phyloP scores from a whole-genome alignment of 164 flowering plant genomes.

The Liriodendron chinense region DNA sequence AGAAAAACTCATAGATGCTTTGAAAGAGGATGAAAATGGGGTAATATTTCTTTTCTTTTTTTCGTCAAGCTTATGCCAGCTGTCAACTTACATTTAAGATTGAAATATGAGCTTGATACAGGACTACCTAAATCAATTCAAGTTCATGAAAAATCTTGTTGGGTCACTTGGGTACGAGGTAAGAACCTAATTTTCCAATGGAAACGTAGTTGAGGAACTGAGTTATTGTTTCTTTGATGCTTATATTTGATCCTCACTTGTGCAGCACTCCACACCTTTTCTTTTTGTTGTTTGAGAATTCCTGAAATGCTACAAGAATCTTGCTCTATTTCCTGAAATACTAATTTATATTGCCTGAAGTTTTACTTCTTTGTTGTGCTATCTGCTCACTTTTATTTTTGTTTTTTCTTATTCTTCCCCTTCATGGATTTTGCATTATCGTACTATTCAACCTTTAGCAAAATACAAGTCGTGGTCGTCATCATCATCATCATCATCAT shows the following conservation, averaged over 20 bases:
- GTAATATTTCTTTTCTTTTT: constrained; percentile 26
- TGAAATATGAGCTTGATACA: constrained; percentile 27
- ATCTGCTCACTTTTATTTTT: neutral
- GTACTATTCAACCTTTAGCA: neutral
- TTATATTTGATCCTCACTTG: neutral
- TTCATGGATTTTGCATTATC: neutral
- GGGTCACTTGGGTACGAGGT: constrained; percentile 64
- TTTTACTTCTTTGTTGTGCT: neutral
- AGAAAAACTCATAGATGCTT: constrained; percentile 49
- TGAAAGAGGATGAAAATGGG: constrained; percentile 36
- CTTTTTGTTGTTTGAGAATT: too few species aligned
- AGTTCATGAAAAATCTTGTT: constrained; percentile 45
- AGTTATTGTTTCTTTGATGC: neutral
- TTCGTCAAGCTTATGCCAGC: neutral
- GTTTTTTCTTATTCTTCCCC: neutral
- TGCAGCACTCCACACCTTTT: neutral
- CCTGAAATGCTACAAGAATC: too few species aligned
- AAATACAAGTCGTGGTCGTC: too few species aligned
- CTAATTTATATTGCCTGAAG: neutral
- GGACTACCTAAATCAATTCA: constrained; percentile 53
- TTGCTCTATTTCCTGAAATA: too few species aligned
- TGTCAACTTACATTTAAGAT: constrained; percentile 3
- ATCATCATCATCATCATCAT: too few species aligned
- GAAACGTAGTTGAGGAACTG: neutral
- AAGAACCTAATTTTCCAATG: constrained; percentile 19